Base-by-base conservation (phyloP, 441 rosid species). In the Euphorbia celastroides region DNA sequence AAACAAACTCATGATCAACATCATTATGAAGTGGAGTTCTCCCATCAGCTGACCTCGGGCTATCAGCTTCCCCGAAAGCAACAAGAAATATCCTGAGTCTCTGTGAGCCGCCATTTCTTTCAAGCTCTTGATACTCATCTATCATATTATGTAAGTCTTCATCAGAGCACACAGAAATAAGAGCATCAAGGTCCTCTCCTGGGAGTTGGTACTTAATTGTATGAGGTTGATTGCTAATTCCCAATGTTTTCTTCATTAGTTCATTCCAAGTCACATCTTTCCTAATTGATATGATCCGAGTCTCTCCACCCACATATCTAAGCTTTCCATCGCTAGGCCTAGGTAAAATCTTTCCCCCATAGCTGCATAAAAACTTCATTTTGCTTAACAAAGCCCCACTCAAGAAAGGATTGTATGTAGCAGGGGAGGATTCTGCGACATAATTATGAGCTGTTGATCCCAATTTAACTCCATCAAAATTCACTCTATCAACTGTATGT, bases 281-380 rank as follows among this genome's bases (percentile, higher is more conserved):
- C 70, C 81, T 79, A 56, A 91, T 79, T 65, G 85, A 71, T 61
- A 91, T 72, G 38, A 87, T 86, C 51, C 85, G 87, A 22, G 94
- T 91, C 65, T 89, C 90, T 69, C 97, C 97, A 74, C 96, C 96
- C 55, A 83, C 96, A 74, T 91, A 91, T 70, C 97, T 82, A 65
- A 91, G 93, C 79, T 80, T 91, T 77, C 88, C 85, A 78, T 91
- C 97, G 71, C 84, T 83, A 36, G 97, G 96, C 56, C 97, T 86
- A 36, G 97, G 96, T 16, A 91, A 74, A 59, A 88, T 74, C 82
- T 74, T 83, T 27, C 97, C 97, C 62, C 97, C 96, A 75, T 85
- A 85, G 77, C 97, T 91, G 81, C 93, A 91, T n/a, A 91, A 79
- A 70, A 84, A 79, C 83, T 88, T 91, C 71, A 87, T 75, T 64